A percentile compares a stretch with the other conserved stretches of the same genome.
phyloP scores from a whole-genome alignment of 139 green algal species.

The Closterium sp. region DNA sequence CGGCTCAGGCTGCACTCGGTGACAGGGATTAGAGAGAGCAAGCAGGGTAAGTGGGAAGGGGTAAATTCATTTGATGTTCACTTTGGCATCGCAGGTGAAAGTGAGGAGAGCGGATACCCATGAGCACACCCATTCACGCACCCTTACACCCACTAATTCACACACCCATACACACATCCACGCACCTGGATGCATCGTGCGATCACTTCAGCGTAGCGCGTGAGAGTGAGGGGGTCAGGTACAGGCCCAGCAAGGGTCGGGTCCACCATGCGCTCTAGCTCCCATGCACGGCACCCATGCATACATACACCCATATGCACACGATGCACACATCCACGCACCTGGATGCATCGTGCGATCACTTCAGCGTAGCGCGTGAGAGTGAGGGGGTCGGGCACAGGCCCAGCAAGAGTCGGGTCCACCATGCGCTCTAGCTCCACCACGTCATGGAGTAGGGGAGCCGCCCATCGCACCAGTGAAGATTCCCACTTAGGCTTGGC shows the following conservation, averaged over 20 bases:
- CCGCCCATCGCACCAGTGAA: slow-evolving; percentile 32
- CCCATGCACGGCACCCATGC: too few species aligned
- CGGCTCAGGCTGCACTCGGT: slow-evolving; percentile 28
- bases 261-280: too few species aligned
- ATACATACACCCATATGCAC: too few species aligned
- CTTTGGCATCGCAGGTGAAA: neutral
- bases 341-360: slow-evolving; percentile 38
- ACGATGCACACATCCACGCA: slow-evolving; percentile 1
- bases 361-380: slow-evolving; percentile 38
- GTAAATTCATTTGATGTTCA: neutral
- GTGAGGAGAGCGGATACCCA: neutral
- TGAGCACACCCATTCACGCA: neutral
- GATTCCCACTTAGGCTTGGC: too few species aligned
- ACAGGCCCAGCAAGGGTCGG: neutral
- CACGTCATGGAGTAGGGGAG: slow-evolving; percentile 21
- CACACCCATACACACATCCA: neutral
- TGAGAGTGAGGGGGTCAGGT: slow-evolving; percentile 6
- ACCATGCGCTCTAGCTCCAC: slow-evolving; percentile 23
- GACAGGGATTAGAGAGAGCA: too few species aligned
- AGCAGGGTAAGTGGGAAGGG: neutral
- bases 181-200: slow-evolving; percentile 38
- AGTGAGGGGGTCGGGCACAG: neutral
- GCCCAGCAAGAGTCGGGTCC: slow-evolving; percentile 9
- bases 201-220: slow-evolving; percentile 36
- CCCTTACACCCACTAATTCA: neutral